Conservation (phyloP, 371 early-diverging fungal genomes). For the Saksenaea vasiformis region DNA sequence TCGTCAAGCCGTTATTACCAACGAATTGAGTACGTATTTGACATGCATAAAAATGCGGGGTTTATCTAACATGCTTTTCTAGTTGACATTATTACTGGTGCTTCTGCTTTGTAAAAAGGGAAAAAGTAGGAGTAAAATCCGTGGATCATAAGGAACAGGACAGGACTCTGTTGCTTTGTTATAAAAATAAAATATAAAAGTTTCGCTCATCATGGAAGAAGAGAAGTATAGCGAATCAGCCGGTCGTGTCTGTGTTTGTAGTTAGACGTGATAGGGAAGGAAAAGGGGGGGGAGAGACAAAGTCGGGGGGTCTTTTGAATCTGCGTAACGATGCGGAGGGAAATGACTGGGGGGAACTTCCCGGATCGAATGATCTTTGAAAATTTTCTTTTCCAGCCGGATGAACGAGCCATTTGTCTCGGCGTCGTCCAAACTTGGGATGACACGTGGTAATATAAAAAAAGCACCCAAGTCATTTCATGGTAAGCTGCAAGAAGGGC, state of each 20-base stretch:
- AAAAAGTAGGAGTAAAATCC: not conserved
- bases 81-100: conserved; percentile 95
- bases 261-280: not conserved
- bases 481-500: not conserved
- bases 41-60: not conserved
- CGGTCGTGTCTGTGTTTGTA: not conserved
- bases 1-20: conserved; percentile 97
- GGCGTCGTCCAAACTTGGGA: conserved; percentile 2
- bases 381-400: not conserved
- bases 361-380: conserved; percentile 7
- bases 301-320: not conserved
- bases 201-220: not conserved
- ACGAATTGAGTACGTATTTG: conserved; percentile 79
- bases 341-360: not conserved
- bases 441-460: not conserved
- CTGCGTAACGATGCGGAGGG: not conserved
- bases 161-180: conserved; percentile 18
- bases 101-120: conserved; percentile 76
- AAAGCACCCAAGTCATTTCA: not conserved
- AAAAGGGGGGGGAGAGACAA: not conserved
- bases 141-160: conserved; percentile 14
- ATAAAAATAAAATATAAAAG: conserved; percentile 17
- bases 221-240: not conserved
- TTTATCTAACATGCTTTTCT: conserved; percentile 18
- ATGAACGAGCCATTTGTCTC: conserved; percentile 3